Evolutionary conservation across 2,329 filamentous ascomycete genomes (phyloP).

Genomic region (Venturia oleaginea): DNA sequence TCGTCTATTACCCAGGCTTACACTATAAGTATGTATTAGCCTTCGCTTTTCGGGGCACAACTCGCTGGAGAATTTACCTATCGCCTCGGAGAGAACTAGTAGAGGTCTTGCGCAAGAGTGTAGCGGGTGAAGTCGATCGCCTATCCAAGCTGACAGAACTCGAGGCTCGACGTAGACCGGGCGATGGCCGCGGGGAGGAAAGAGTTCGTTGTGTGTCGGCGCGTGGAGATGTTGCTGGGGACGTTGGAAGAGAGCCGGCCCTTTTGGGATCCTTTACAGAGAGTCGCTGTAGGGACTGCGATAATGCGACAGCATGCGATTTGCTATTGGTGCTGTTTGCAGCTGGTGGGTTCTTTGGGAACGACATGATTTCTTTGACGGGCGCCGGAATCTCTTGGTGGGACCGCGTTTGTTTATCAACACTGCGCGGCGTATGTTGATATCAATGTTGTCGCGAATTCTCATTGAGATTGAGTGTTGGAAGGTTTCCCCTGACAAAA

Average conservation of each 20-base stretch:
- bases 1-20: slow-evolving; percentile 2
- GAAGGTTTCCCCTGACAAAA: not conserved
- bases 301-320: not conserved
- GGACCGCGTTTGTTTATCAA: not conserved
- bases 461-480: not conserved
- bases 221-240: not conserved
- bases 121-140: slow-evolving; percentile 11
- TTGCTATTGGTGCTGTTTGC: slow-evolving; percentile 1
- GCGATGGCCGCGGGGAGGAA: slow-evolving; percentile 10
- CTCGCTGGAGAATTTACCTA: not conserved
- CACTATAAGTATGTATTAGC: not conserved
- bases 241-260: not conserved
- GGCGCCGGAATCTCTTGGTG: not conserved
- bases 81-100: slow-evolving; percentile 9
- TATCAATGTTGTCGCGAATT: not conserved
- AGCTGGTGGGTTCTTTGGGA: not conserved
- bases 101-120: slow-evolving; percentile 11
- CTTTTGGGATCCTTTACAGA: not conserved
- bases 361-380: not conserved
- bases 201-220: not conserved
- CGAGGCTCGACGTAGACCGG: slow-evolving; percentile 6
- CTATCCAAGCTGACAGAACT: slow-evolving; percentile 11
- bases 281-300: not conserved
- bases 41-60: too few relatives aligned
- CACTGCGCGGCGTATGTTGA: not conserved